Evolutionary conservation across 1,284 basidiomycete genomes (phyloP), one percentile per base, ranked within the genome.

Genomic region (Cutaneotrichosporon sp.): DNA sequence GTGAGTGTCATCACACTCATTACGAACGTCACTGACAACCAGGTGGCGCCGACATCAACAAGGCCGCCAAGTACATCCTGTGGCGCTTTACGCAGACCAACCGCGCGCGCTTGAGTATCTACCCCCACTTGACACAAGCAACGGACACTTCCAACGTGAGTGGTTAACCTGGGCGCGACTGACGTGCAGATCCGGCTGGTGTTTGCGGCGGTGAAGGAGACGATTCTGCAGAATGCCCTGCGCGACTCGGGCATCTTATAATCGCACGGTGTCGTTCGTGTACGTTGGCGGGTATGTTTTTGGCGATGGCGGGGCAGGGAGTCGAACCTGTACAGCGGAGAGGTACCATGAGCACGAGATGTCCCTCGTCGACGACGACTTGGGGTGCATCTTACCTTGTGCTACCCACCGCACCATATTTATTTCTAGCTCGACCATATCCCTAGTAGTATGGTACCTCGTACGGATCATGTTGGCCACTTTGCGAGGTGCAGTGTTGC

Each of bases 21-120:
- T 25, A 24, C 4, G 47, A 22, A 22, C n/a, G 20, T n/a, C 7
- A 1, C 49, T 52, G 31, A 52, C 50, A 22, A 14, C 13, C 29
- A 53, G 51, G 92, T 38, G 95, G 95, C 1, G 80, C 89, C 9
- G 94, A 97, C 73, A 91, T 97, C 78, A 97, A 97, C 83, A 98
- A 98, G 80, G 95, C 93, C 2, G 93, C 95, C 4, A 98, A 97
- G 76, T 99, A 95, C 74, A 97, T 98, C 64, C 82, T 99, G 24
- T 98, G 95, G 95, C 83, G 92, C 67, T 98, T 97, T 70, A 97
- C 95, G 82, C 92, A 97, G 79, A 90, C 91, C 49, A 99, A 99
- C 75, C 83, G 93, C 29, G 92, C 92, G 34, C 81, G 89, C 58
- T 78, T 97, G 64, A 91, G 89, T 62, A 89, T 97, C 14, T 97